A percentile compares a stretch with the other conserved stretches of the same genome.
Conservation (phyloP, 495 filamentous ascomycete species). For the Arthonia radiata region DNA sequence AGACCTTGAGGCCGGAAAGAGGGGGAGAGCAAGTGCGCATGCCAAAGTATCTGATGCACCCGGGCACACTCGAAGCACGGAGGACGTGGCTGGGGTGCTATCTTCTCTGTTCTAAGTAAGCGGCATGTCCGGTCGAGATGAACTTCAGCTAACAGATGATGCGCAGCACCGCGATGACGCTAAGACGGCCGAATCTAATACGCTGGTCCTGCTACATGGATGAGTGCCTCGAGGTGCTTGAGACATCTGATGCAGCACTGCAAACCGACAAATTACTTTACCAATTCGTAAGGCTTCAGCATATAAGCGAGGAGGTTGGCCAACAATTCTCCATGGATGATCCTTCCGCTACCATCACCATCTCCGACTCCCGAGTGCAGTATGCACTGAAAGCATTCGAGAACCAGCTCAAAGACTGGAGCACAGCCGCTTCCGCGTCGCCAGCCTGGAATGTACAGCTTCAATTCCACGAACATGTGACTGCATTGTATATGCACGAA, state of each 20-base stretch:
- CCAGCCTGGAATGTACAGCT: too few relatives aligned
- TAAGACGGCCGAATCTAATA: slow-evolving; percentile 60
- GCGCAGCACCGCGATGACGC: slow-evolving; percentile 51
- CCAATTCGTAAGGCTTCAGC: slow-evolving; percentile 53
- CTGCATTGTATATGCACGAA: slow-evolving; percentile 70
- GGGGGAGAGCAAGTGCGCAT: slow-evolving; percentile 8
- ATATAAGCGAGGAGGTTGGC: slow-evolving; percentile 60
- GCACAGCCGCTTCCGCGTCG: too few relatives aligned
- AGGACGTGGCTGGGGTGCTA: slow-evolving; percentile 67
- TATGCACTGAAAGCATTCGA: slow-evolving; percentile 55
- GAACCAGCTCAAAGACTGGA: slow-evolving; percentile 47
- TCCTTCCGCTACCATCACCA: slow-evolving; percentile 30
- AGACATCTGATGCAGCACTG: slow-evolving; percentile 41
- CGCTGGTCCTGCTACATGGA: slow-evolving; percentile 67
- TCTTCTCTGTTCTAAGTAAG: slow-evolving; percentile 37
- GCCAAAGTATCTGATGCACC: slow-evolving; percentile 11
- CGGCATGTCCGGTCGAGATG: not conserved
- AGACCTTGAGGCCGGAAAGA: slow-evolving; percentile 17
- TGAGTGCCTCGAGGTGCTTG: slow-evolving; percentile 54
- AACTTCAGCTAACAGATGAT: slow-evolving; percentile 7
- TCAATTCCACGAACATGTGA: slow-evolving; percentile 32
- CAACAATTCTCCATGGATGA: slow-evolving; percentile 58
- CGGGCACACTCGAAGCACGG: slow-evolving; percentile 44
- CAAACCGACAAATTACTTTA: slow-evolving; percentile 48
- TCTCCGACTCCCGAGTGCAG: slow-evolving; percentile 49